Percentiles rank a stretch among this genome's conserved stretches.
These are phyloP conservation scores for Tuber magnatum DNA, from an alignment of 495 filamentous ascomycete genomes.

Conservation along the genomic window DNA sequence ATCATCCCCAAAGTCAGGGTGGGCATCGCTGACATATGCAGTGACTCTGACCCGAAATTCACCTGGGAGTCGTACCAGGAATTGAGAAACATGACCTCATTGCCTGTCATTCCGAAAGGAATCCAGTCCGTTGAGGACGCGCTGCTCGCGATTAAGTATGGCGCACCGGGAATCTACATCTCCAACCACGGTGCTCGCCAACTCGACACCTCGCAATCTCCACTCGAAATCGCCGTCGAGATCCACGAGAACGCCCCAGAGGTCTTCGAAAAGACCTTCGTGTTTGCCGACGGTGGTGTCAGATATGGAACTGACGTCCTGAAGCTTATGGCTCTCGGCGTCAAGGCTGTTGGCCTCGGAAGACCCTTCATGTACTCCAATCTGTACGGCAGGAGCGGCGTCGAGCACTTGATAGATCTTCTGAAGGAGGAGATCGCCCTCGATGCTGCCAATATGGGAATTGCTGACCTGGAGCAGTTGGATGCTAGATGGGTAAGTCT, in stretches of 20 bases:
- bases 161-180: conserved; percentile 38
- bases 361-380: conserved; percentile 46
- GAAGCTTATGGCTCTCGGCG: conserved; percentile 46
- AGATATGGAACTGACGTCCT: conserved; percentile 47
- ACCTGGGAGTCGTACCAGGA: conserved; percentile 45
- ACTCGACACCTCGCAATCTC: conserved; percentile 42
- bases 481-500: conserved; percentile 29
- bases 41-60: conserved; percentile 18
- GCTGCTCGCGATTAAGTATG: conserved; percentile 40
- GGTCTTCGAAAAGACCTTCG: conserved; percentile 45
- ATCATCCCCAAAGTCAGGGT: conserved; percentile 15
- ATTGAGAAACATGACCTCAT: conserved; percentile 41
- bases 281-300: conserved; percentile 48
- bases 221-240: conserved; percentile 44
- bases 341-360: conserved; percentile 46
- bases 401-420: conserved; percentile 41
- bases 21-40: neutral
- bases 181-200: conserved; percentile 47
- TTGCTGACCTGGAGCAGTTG: conserved; percentile 43
- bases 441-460: conserved; percentile 44
- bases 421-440: conserved; percentile 42
- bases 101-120: conserved; percentile 46
- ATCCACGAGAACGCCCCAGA: conserved; percentile 41
- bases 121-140: conserved; percentile 46
- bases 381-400: conserved; percentile 44